A percentile compares a stretch with the other conserved stretches of the same genome.
Evolutionary conservation across 2,329 filamentous ascomycete species (phyloP).

Genomic region (Neurospora crassa): DNA sequence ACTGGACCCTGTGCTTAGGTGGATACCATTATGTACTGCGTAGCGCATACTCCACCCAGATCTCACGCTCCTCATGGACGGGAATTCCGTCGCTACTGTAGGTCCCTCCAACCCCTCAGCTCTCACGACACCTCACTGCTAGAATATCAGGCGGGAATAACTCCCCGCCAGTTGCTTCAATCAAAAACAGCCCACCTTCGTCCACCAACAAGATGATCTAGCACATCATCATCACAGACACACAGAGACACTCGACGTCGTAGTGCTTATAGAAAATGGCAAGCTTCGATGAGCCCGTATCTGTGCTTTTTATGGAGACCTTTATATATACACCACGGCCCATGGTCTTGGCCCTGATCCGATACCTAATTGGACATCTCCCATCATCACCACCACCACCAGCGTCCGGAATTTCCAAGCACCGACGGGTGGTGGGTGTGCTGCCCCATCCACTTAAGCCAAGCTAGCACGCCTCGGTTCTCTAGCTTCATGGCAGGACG

Average conservation of each 20-base stretch:
- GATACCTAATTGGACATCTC: neutral
- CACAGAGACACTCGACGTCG: neutral
- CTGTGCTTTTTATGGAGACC: neutral
- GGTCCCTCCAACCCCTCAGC: neutral
- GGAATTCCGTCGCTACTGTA: no score
- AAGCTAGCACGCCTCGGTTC: neutral
- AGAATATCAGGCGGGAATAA: neutral
- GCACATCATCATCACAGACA: neutral
- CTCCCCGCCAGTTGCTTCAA: neutral
- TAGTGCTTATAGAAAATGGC: neutral
- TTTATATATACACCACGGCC: neutral
- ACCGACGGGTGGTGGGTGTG: neutral
- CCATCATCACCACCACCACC: neutral
- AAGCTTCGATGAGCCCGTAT: neutral
- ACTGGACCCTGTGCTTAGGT: neutral
- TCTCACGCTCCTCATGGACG: neutral
- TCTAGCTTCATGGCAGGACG: neutral
- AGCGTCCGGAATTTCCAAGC: neutral
- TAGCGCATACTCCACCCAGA: neutral
- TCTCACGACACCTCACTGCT: no score
- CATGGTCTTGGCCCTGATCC: neutral
- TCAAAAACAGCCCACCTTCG: neutral
- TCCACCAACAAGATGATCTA: neutral
- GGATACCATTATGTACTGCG: neutral
- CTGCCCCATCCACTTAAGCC: neutral